phyloP scores from a whole-genome alignment of 1,284 basidiomycete genomes.

The Heterobasidion irregulare region DNA sequence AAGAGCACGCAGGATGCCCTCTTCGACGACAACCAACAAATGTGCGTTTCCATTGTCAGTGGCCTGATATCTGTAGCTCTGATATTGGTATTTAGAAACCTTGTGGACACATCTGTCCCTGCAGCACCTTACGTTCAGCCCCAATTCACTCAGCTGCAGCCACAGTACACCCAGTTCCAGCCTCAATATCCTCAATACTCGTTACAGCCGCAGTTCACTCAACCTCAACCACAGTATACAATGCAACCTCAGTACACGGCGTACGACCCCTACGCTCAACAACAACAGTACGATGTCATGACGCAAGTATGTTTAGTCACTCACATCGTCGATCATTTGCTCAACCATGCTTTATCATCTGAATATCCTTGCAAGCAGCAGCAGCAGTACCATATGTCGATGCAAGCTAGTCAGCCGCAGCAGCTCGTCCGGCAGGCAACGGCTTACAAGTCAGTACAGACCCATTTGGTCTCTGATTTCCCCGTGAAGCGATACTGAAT shows the following conservation, averaged over 20 bases:
- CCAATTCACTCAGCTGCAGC: conserved; percentile 52
- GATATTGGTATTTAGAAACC: background rate
- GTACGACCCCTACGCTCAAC: conserved; percentile 91
- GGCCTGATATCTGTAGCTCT: no score
- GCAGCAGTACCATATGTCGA: conserved; percentile 44
- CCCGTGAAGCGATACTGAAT: background rate
- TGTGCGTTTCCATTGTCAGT: conserved; percentile 6
- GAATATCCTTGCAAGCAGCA: conserved; percentile 49
- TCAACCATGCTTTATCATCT: conserved; percentile 46
- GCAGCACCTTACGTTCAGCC: conserved; percentile 16
- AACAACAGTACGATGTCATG: conserved; percentile 75
- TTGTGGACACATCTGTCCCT: conserved; percentile 17
- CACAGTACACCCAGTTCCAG: conserved; percentile 30
- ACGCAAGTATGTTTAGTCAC: conserved; percentile 1
- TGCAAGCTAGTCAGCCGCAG: conserved; percentile 22
- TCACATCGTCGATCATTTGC: conserved; percentile 2
- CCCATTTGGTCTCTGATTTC: background rate
- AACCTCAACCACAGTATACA: background rate
- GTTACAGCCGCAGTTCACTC: conserved; percentile 5
- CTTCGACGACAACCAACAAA: conserved; percentile 73
- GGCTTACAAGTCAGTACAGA: conserved; percentile 44
- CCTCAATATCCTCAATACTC: conserved; percentile 7
- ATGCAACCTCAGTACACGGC: conserved; percentile 21
- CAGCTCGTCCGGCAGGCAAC: conserved; percentile 51
- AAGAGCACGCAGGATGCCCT: conserved; percentile 54